Base-by-base conservation (phyloP, 352 stramenopile species). In the Pythium vanterpoolii region DNA sequence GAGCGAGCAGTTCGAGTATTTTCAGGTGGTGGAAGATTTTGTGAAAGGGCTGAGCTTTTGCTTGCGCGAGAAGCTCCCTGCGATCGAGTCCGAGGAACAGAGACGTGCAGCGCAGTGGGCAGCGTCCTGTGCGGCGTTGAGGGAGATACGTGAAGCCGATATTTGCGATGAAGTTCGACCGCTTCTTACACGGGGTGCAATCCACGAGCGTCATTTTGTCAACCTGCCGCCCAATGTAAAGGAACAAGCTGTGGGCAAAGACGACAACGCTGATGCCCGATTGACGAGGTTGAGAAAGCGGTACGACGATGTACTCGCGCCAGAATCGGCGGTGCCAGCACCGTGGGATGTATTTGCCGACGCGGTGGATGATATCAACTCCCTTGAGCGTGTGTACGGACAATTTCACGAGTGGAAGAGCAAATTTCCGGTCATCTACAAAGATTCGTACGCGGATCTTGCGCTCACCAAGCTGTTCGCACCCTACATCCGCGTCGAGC, bases 1-100 rank as follows among this genome's bases (percentile, higher is more conserved):
- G 44, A 89, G 79, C 19, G 76, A 90, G 62, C 66, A 89, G 68
- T 89, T 84, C 58, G 83, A 93, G 45, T 90, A 86, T 50, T 90
- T 90, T 36, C 80, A 89, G 43, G 73, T 83, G 18, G 57, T 93
- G 5, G 81, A 90, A 62, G 77, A 89, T 59, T 93, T 77, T 48
- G 78, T 89, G 2, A 86, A 86, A 40, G 76, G 80, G 0, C 49
- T 93, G 55, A 89, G 80, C 34, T 90, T 87, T 56, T 93, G 83
- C 42, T 48, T 90, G 13, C 83, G 83, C 16, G 80, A 85, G 36
- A 93, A 93, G 42, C 13, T 83, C 3, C 70, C 64, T 0, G 56
- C 69, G 19, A 87, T 93, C 42, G 60, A 77, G 47, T 55, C 49
- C n/a, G 81, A 72, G 52, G 74, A 83, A 60, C 59, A 68, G 19